A percentile compares a stretch with the other conserved stretches of the same genome.
Evolutionary conservation across 2,329 filamentous ascomycete species (phyloP).

Genomic region (Ophiocordyceps robertsii): DNA sequence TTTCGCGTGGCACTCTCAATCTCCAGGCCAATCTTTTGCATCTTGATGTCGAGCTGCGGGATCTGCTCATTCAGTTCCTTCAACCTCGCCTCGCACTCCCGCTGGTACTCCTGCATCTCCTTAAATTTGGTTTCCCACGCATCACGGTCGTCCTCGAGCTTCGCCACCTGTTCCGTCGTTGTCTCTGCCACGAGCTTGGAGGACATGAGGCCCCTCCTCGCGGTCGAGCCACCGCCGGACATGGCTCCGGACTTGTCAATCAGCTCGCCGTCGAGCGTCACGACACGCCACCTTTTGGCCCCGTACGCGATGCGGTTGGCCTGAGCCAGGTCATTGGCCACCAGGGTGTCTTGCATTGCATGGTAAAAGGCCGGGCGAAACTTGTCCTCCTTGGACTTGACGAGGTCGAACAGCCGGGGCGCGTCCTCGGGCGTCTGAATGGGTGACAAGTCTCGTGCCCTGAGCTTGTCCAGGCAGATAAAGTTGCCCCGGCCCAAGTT

Average conservation of each 20-base stretch:
- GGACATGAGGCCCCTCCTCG: conserved; percentile 90
- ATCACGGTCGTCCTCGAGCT: conserved; percentile 80
- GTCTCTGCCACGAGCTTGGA: conserved; percentile 84
- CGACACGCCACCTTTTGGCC: conserved; percentile 85
- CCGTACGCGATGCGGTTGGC: conserved; percentile 96
- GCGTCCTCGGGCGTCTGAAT: conserved; percentile 88
- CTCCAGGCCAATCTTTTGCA: conserved; percentile 83
- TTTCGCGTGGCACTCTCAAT: conserved; percentile 78
- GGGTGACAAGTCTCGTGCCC: conserved; percentile 59
- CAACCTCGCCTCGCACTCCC: conserved; percentile 61
- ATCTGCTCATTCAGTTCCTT: conserved; percentile 64
- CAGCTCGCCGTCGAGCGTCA: conserved; percentile 86
- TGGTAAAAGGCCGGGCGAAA: conserved; percentile 91
- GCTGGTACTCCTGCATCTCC: conserved; percentile 73
- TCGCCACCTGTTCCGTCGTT: conserved; percentile 74
- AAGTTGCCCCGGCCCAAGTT: conserved; percentile 95
- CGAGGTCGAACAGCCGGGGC: conserved; percentile 82
- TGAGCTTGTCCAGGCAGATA: conserved; percentile 83
- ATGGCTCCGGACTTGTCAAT: conserved; percentile 98
- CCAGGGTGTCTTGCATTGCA: conserved; percentile 86
- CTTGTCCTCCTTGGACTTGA: conserved; percentile 75
- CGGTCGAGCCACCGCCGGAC: conserved; percentile 87
- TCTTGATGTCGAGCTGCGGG: conserved; percentile 74
- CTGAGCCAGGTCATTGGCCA: conserved; percentile 85
- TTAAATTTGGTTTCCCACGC: conserved; percentile 70